A percentile compares a stretch with the other conserved stretches of the same genome.
phyloP scores from a whole-genome alignment of 768 basidiomycete genomes.

The Royoungia palumana region DNA sequence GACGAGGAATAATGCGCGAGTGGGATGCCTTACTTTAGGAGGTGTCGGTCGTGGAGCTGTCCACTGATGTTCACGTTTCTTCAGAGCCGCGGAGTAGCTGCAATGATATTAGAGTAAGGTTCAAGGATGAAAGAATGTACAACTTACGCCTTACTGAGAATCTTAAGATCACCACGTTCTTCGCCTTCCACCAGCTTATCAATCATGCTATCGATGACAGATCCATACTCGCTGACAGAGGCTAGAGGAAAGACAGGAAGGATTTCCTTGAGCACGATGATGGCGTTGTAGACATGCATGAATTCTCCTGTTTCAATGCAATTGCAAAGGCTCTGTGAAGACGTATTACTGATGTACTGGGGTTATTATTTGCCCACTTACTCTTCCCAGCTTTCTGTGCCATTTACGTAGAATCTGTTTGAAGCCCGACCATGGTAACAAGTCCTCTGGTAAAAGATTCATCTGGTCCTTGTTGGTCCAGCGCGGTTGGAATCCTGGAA shows the following conservation, averaged over 20 bases:
- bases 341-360: neutral
- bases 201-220: conserved; percentile 55
- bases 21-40: conserved; percentile 30
- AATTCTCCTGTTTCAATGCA: conserved; percentile 88
- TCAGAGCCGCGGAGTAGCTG: conserved; percentile 73
- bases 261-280: conserved; percentile 89
- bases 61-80: conserved; percentile 68
- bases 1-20: neutral
- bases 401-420: conserved; percentile 75
- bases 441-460: conserved; percentile 42
- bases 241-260: conserved; percentile 84
- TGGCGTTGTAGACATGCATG: conserved; percentile 97
- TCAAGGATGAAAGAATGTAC: neutral
- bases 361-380: conserved; percentile 33
- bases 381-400: conserved; percentile 73
- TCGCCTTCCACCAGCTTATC: conserved; percentile 69
- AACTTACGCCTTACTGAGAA: conserved; percentile 71
- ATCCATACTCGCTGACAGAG: conserved; percentile 52
- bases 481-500: conserved; percentile 68
- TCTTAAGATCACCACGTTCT: conserved; percentile 80
- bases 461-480: conserved; percentile 44
- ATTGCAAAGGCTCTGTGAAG: conserved; percentile 63
- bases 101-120: conserved; percentile 4
- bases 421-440: conserved; percentile 70
- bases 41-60: conserved; percentile 27